phyloP scores from a whole-genome alignment of 495 filamentous ascomycete genomes.

The Pseudotulostoma volvatum region DNA sequence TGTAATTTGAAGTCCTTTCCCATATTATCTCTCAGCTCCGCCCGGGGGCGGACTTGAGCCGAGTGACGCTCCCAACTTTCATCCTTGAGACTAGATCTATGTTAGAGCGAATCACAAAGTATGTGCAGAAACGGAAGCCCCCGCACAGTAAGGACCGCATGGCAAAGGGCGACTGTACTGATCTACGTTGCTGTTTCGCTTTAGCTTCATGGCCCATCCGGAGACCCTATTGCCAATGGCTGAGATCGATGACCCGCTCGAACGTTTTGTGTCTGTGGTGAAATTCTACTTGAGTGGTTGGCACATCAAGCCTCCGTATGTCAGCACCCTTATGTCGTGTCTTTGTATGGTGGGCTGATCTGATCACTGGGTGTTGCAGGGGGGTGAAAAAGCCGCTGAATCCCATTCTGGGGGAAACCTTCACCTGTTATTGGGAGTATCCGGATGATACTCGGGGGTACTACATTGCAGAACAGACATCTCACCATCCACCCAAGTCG shows the following conservation, averaged over 20 bases:
- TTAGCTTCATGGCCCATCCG: slow-evolving; percentile 97
- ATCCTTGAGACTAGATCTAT: slow-evolving; percentile 96
- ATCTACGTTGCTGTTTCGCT: not conserved
- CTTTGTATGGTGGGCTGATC: slow-evolving; percentile 2
- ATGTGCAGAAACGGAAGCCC: slow-evolving; percentile 10
- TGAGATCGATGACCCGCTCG: slow-evolving; percentile 71
- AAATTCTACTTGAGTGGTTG: slow-evolving; percentile 97
- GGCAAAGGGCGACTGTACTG: slow-evolving; percentile 1
- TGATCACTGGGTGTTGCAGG: slow-evolving; percentile 29
- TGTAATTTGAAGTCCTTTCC: slow-evolving; percentile 46
- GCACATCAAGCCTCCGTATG: slow-evolving; percentile 96
- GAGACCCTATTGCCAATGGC: slow-evolving; percentile 85
- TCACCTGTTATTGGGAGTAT: slow-evolving; percentile 92
- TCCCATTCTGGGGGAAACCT: slow-evolving; percentile 88
- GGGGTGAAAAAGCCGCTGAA: slow-evolving; percentile 98
- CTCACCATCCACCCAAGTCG: slow-evolving; percentile 94
- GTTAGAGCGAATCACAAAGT: slow-evolving; percentile 98
- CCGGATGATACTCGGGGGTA: slow-evolving; percentile 72
- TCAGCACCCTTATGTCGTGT: slow-evolving; percentile 9
- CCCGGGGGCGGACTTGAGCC: slow-evolving; percentile 85
- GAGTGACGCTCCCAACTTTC: slow-evolving; percentile 91
- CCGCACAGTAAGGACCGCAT: too few species aligned
- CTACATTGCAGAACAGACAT: slow-evolving; percentile 92
- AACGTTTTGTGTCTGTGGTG: slow-evolving; percentile 84
- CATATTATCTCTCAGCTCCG: slow-evolving; percentile 96